Percentiles rank a stretch among this genome's conserved stretches.
Conservation (phyloP, 2,329 filamentous ascomycete genomes). For the Akanthomyces muscarius region DNA sequence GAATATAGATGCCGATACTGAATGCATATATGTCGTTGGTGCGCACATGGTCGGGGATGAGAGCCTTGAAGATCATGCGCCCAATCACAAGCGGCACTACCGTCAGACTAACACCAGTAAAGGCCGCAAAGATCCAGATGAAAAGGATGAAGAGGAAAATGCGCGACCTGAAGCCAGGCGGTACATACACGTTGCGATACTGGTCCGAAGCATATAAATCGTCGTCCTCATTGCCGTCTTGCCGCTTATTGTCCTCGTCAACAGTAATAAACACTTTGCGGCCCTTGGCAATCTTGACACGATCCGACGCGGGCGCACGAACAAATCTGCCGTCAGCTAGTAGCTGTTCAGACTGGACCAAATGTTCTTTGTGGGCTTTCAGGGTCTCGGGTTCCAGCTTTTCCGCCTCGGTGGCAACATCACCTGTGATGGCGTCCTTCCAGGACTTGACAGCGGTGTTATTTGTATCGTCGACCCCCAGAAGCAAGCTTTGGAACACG, state of each 20-base stretch:
- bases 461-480: slow-evolving; percentile 42
- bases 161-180: slow-evolving; percentile 75
- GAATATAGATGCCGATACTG: slow-evolving; percentile 79
- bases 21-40: slow-evolving; percentile 98
- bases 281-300: slow-evolving; percentile 88
- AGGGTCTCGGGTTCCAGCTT: slow-evolving; percentile 34
- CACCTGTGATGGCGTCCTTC: slow-evolving; percentile 50
- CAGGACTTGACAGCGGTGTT: slow-evolving; percentile 53
- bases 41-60: slow-evolving; percentile 67
- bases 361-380: slow-evolving; percentile 38
- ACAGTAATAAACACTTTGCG: slow-evolving; percentile 72
- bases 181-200: slow-evolving; percentile 74
- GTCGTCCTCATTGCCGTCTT: slow-evolving; percentile 49
- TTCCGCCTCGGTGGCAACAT: slow-evolving; percentile 39
- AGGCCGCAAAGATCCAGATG: slow-evolving; percentile 90
- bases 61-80: slow-evolving; percentile 66
- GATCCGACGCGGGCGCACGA: slow-evolving; percentile 88
- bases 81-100: slow-evolving; percentile 84
- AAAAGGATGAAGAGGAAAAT: slow-evolving; percentile 82
- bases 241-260: slow-evolving; percentile 61
- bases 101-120: slow-evolving; percentile 79
- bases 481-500: slow-evolving; percentile 41
- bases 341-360: slow-evolving; percentile 52
- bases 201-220: slow-evolving; percentile 54
- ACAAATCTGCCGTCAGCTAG: slow-evolving; percentile 76